These are phyloP conservation scores for Rheum nobile DNA, from an alignment of 148 eudicot genomes.

Conservation along the genomic window DNA sequence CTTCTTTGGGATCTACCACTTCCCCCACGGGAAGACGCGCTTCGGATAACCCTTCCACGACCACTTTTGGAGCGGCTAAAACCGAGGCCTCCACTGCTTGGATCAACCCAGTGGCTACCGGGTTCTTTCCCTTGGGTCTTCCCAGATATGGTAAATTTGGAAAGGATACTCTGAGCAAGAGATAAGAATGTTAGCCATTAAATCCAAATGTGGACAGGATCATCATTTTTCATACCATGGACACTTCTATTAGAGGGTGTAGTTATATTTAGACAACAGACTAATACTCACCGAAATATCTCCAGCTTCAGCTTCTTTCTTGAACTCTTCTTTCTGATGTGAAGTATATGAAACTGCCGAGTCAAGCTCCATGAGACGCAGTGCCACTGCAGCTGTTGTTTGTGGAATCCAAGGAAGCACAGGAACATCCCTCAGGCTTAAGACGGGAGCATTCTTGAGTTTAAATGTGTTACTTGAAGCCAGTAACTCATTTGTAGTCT, in stretches of 20 bases:
- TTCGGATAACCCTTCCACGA: conserved; percentile 27
- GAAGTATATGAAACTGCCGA: conserved; percentile 44
- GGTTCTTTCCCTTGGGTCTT: conserved; percentile 30
- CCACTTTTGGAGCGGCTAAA: conserved; percentile 23
- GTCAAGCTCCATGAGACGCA: conserved; percentile 88
- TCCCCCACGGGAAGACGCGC: conserved; percentile 26
- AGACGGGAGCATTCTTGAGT: conserved; percentile 15
- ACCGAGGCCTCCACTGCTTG: conserved; percentile 16
- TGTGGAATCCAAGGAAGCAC: conserved; percentile 90
- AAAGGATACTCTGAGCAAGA: conserved; percentile 40
- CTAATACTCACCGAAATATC: conserved; percentile 38
- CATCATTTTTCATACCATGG: neutral
- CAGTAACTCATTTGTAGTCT: conserved; percentile 46
- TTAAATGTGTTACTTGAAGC: conserved; percentile 25
- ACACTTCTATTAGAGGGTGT: neutral
- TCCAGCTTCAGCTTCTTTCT: conserved; percentile 30
- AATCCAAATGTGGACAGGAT: too few relatives aligned
- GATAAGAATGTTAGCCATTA: conserved; percentile 5
- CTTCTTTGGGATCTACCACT: conserved; percentile 50
- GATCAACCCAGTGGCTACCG: conserved; percentile 28
- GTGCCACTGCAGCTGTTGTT: conserved; percentile 70
- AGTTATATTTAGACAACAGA: neutral
- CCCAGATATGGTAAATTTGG: conserved; percentile 26
- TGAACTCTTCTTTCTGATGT: conserved; percentile 36
- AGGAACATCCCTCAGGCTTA: conserved; percentile 22